Evolutionary conservation across 1,139 yeast species (phyloP).

Genomic region (Candida anutae): DNA sequence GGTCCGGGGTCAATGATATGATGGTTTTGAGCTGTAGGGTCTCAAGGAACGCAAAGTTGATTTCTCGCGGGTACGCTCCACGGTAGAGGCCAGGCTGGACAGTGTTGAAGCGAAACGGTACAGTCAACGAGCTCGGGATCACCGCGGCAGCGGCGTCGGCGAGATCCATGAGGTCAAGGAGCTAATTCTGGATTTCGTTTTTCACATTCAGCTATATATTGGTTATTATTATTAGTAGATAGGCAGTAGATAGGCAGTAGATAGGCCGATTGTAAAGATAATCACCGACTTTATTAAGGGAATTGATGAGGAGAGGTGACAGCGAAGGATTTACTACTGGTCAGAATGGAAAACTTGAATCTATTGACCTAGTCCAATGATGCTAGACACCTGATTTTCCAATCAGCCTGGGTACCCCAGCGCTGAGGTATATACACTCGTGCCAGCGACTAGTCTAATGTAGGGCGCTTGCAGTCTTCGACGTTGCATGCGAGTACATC

Average conservation of each 20-base stretch:
- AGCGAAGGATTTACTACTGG: no score
- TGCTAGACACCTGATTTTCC: no score
- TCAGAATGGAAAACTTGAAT: no score
- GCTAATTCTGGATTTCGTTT: not conserved
- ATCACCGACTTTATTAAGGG: no score
- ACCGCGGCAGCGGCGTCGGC: no score
- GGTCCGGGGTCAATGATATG: constrained; percentile 72
- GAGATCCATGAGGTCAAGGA: not conserved
- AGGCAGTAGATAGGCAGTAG: no score
- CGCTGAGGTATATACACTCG: no score
- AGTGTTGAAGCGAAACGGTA: constrained; percentile 73
- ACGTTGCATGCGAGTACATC: constrained; percentile 71
- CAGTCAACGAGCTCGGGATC: constrained; percentile 44
- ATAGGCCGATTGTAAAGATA: no score
- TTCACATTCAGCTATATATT: not conserved
- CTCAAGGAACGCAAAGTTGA: constrained; percentile 65
- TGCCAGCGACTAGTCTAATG: constrained; percentile 3
- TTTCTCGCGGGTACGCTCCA: constrained; percentile 80
- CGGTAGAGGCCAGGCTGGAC: constrained; percentile 67
- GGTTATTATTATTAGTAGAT: no score
- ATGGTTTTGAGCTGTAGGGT: constrained; percentile 64
- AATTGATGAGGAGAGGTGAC: no score
- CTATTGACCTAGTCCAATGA: no score
- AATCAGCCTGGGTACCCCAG: no score
- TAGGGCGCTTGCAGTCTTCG: constrained; percentile 52